A percentile compares a stretch with the other conserved stretches of the same genome.
Conservation (phyloP, 2,329 filamentous ascomycete species). For the Hysterium pulicare region DNA sequence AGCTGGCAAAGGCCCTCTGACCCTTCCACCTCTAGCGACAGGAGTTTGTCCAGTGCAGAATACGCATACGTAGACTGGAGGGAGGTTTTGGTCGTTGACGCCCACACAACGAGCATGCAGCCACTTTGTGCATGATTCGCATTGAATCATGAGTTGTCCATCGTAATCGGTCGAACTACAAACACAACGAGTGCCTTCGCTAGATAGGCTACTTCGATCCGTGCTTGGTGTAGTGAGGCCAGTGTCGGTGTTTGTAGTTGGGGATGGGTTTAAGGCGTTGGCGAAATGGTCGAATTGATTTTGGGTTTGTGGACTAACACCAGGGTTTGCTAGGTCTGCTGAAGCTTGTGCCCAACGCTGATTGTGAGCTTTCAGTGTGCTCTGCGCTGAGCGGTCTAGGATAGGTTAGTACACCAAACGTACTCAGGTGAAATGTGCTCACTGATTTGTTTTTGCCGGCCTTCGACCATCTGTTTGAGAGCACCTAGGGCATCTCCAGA, state of each 20-base stretch:
- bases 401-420: conserved; percentile 17
- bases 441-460: conserved; percentile 34
- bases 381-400: conserved; percentile 30
- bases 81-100: conserved; percentile 47
- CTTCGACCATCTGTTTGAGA: conserved; percentile 39
- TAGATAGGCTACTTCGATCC: conserved; percentile 51
- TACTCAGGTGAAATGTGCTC: too few relatives aligned
- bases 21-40: conserved; percentile 28
- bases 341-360: conserved; percentile 46
- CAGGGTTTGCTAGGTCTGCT: conserved; percentile 29
- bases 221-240: conserved; percentile 50
- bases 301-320: conserved; percentile 12
- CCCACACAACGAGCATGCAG: conserved; percentile 59
- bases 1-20: conserved; percentile 25
- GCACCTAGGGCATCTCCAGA: conserved; percentile 40
- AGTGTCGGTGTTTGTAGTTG: conserved; percentile 50
- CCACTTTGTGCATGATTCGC: conserved; percentile 62
- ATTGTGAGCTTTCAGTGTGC: conserved; percentile 42
- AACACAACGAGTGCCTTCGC: conserved; percentile 54
- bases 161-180: conserved; percentile 52
- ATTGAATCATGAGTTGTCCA: conserved; percentile 59
- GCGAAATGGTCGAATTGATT: conserved; percentile 34
- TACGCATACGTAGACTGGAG: conserved; percentile 38
- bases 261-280: conserved; percentile 38
- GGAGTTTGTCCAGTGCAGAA: conserved; percentile 40